A percentile compares a stretch with the other conserved stretches of the same genome.
Evolutionary conservation across 208 protist genomes (phyloP).

Genomic region (Angomonas deanei): DNA sequence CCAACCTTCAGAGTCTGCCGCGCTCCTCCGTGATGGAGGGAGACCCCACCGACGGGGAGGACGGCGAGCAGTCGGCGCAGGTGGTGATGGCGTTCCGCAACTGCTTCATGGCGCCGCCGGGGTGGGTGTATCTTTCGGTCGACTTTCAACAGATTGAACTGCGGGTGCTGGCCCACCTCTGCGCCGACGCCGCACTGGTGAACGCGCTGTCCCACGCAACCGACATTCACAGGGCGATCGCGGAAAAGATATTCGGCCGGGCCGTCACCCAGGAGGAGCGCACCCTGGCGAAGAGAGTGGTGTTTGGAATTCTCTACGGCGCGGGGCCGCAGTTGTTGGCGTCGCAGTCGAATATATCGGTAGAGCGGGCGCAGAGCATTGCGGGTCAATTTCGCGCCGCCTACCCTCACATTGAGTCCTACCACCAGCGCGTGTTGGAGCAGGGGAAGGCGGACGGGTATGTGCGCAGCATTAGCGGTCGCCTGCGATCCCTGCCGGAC

Average conservation of each 20-base stretch:
- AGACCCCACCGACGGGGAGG: background rate
- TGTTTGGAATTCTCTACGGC: constrained; percentile 88
- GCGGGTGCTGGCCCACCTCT: constrained; percentile 73
- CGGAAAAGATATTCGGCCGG: constrained; percentile 31
- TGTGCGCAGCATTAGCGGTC: constrained; percentile 37
- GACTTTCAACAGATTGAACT: constrained; percentile 86
- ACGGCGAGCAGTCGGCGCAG: constrained; percentile 5
- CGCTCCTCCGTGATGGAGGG: constrained; percentile 20
- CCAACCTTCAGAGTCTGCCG: constrained; percentile 88
- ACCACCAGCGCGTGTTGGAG: constrained; percentile 43
- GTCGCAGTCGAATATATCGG: background rate
- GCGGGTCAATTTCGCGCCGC: constrained; percentile 37
- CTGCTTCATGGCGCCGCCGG: constrained; percentile 66
- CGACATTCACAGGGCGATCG: constrained; percentile 52
- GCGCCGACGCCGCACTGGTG: constrained; percentile 47
- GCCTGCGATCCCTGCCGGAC: constrained; percentile 30
- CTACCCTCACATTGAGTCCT: constrained; percentile 58
- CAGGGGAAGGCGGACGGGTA: constrained; percentile 24
- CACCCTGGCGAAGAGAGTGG: constrained; percentile 69
- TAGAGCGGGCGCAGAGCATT: constrained; percentile 26
- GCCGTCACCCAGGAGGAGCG: constrained; percentile 38
- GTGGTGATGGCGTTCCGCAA: constrained; percentile 61
- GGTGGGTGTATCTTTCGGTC: constrained; percentile 65
- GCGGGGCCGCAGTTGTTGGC: constrained; percentile 50
- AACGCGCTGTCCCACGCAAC: constrained; percentile 27